Evolutionary conservation across 139 green algal genomes (phyloP), one percentile per base, ranked within the genome.

Genomic region (Chlamydomonas schloesseri): DNA sequence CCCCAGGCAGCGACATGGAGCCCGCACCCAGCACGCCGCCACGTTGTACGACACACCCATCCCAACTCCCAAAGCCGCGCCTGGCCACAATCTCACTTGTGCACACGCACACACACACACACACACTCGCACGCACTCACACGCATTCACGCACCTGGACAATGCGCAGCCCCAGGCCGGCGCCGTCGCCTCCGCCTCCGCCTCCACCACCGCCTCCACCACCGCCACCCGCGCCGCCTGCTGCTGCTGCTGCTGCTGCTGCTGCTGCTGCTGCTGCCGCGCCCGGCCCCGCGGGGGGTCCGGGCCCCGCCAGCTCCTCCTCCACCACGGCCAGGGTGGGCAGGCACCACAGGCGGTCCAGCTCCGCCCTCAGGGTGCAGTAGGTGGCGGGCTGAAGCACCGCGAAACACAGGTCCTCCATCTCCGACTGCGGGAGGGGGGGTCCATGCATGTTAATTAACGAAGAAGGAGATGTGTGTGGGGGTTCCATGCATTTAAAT

Each of bases 381-480:
- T 95, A 98, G 50, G 89, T 81, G 14, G 80, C 29, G 0, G 94
- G 96, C 78, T 98, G 89, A 46, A 97, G 84, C 47, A 99, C 96
- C 11, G 95, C 97, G 85, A 99, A 99, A 93, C 96, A 98, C 67
- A 99, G 91, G 93, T 99, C 97, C 88, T 99, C 98, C 88, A 99
- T 94, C 91, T 99, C 97, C 3, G 92, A 91, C 92, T 97, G 93
- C 69, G 33, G 33, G 76, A 42, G 34, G 20, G 65, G 65, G 14
- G 69, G 36, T n/a, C n/a, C n/a, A n/a, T n/a, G n/a, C n/a, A n/a
- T n/a, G n/a, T n/a, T n/a, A n/a, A n/a, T n/a, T n/a, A n/a, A 14
- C 78, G 10, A 13, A 50, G 33, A 10, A 71, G 9, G 15, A 21
- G 60, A 60, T 58, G 62, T n/a, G 76, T 37, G 17, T 23, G 15